Evolutionary conservation across 306 rosid genomes (phyloP).

Genomic region (Albizia julibrissin): DNA sequence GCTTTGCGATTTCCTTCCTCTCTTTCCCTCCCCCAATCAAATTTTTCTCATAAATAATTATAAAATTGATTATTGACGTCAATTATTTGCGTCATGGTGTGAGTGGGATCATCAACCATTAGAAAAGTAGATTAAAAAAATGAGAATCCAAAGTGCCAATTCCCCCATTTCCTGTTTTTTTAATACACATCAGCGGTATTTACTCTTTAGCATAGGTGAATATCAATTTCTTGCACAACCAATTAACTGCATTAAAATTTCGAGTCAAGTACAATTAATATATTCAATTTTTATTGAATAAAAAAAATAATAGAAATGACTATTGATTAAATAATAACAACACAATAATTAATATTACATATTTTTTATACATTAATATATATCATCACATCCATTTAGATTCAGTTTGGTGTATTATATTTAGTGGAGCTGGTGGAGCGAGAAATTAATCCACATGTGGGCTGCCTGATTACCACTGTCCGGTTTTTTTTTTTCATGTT

Average conservation of each 20-base stretch:
- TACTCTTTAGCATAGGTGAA: background rate
- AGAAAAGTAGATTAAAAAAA: background rate
- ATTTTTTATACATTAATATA: too few relatives aligned
- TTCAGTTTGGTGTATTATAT: too few relatives aligned
- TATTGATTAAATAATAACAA: too few relatives aligned
- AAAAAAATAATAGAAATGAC: too few relatives aligned
- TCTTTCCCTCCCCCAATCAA: background rate
- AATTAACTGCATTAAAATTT: background rate
- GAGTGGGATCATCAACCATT: background rate
- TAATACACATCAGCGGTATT: background rate
- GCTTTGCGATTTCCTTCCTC: background rate
- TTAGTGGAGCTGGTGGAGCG: background rate
- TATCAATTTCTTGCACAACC: background rate
- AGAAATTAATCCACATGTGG: background rate
- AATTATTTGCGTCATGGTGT: background rate
- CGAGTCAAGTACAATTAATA: too few relatives aligned
- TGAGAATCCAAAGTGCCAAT: background rate
- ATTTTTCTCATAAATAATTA: background rate
- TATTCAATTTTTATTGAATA: background rate
- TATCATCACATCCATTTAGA: background rate
- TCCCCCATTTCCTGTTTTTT: background rate
- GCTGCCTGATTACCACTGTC: background rate
- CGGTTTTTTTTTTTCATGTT: background rate
- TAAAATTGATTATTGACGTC: background rate
- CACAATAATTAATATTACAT: background rate